Evolutionary conservation across 1,139 yeast species (phyloP).

Genomic region (Diutina rugosa): DNA sequence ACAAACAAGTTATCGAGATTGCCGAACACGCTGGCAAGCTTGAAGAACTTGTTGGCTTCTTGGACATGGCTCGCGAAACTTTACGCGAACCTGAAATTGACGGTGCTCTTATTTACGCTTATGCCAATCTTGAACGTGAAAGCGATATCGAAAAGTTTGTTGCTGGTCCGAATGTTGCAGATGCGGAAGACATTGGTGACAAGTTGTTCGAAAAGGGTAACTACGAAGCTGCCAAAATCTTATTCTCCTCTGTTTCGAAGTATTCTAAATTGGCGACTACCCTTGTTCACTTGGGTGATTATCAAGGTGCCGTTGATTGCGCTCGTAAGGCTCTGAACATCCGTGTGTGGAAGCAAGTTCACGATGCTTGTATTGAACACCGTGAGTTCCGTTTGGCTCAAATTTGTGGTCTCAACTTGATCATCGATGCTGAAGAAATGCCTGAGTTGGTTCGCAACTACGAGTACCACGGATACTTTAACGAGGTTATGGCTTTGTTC

Average conservation of each 20-base stretch:
- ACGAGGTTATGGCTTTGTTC: constrained; percentile 79
- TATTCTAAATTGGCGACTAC: constrained; percentile 95
- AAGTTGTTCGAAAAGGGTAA: constrained; percentile 69
- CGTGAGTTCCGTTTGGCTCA: constrained; percentile 95
- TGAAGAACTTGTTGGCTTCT: constrained; percentile 79
- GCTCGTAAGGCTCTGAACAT: constrained; percentile 96
- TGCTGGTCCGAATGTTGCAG: constrained; percentile 84
- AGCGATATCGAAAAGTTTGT: constrained; percentile 78
- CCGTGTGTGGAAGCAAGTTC: constrained; percentile 94
- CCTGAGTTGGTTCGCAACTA: constrained; percentile 81
- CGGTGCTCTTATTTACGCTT: constrained; percentile 80
- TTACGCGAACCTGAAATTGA: constrained; percentile 88
- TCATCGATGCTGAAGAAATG: constrained; percentile 94
- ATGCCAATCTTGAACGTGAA: constrained; percentile 67
- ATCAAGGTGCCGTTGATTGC: constrained; percentile 95
- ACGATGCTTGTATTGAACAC: constrained; percentile 91
- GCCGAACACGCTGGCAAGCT: constrained; percentile 94
- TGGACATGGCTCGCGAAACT: constrained; percentile 89
- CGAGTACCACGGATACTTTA: constrained; percentile 84
- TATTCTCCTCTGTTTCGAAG: constrained; percentile 78
- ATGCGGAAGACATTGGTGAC: constrained; percentile 86
- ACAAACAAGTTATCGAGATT: constrained; percentile 84
- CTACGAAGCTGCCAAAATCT: constrained; percentile 86
- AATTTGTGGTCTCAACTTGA: constrained; percentile 94
- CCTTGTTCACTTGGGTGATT: constrained; percentile 79